Base-by-base conservation (phyloP, 225 moss, liverwort and hornwort genomes). In the Pleurozium schreberi region DNA sequence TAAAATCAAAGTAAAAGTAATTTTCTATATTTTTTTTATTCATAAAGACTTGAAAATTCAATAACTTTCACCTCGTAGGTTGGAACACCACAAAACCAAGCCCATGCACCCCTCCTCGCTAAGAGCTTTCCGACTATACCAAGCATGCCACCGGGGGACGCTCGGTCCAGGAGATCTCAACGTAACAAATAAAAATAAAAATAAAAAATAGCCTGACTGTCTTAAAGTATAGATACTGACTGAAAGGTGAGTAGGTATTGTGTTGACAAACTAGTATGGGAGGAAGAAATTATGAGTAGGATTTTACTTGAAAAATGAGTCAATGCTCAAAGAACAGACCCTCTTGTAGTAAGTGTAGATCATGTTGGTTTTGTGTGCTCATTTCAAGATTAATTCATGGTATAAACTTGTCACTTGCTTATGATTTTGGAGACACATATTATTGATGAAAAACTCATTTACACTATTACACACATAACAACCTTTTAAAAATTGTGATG, bases 311-410 rank as follows among this genome's bases (percentile, higher is more conserved):
- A 10, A 53, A 25, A 53, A 2, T 23, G 15, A 77, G 23, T 36
- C 53, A 52, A 76, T 53, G 23, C 4, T 36, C 9, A 1, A 22
- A 76, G 0, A 8, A 49, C 1, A 34, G 0, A 21, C 5, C 3
- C 3, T 50, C 22, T 50, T 75, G 12, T 50, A 20, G 20, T n/a
- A n/a, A n/a, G n/a, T 8, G 2, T 75, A 50, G 12, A 50, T n/a
- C n/a, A n/a, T 75, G 20, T 49, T 50, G 18, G 3, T 11, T 49
- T 73, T 31, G 1, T 52, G 4, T 0, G 0, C 5, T 5, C 5
- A 52, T 9, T 2, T n/a, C n/a, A n/a, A n/a, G n/a, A n/a, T n/a
- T n/a, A n/a, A n/a, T 50, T 74, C 1, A 18, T 75, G 12, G 33
- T 75, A 12, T 34, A 34, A 74, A 52, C 22, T 36, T 76, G 4